phyloP scores from a whole-genome alignment of 2,329 filamentous ascomycete species.

The Fusarium longipes region DNA sequence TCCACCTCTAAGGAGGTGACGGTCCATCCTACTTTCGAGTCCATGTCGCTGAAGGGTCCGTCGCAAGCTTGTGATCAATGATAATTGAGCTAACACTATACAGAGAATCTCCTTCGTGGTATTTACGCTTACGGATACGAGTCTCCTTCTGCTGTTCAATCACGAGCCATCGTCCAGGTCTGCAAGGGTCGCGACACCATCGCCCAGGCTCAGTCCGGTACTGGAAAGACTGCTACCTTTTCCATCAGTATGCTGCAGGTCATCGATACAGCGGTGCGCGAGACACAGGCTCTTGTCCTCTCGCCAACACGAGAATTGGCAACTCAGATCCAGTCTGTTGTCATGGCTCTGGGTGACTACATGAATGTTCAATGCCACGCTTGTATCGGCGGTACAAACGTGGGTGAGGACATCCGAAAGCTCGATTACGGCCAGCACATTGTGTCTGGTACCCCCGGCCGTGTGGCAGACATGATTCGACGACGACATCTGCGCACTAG shows the following conservation, averaged over 20 bases:
- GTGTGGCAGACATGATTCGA: slow-evolving; percentile 78
- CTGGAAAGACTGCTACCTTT: slow-evolving; percentile 96
- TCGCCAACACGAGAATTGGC: slow-evolving; percentile 97
- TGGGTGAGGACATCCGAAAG: slow-evolving; percentile 97
- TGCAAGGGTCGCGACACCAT: slow-evolving; percentile 99
- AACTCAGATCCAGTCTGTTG: slow-evolving; percentile 97
- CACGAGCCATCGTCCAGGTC: slow-evolving; percentile 96
- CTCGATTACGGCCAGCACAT: slow-evolving; percentile 98
- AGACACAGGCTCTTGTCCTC: slow-evolving; percentile 93
- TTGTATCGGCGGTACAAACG: slow-evolving; percentile 97
- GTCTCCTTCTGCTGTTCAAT: slow-evolving; percentile 96
- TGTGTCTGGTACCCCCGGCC: slow-evolving; percentile 95
- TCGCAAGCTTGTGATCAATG: neutral
- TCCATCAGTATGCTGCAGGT: slow-evolving; percentile 96
- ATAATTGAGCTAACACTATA: slow-evolving; percentile 24
- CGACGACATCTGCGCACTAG: slow-evolving; percentile 67
- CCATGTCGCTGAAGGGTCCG: slow-evolving; percentile 90
- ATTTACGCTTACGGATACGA: slow-evolving; percentile 99
- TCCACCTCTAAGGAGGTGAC: slow-evolving; percentile 98
- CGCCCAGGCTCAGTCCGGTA: slow-evolving; percentile 96
- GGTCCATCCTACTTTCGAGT: slow-evolving; percentile 92
- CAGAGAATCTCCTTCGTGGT: slow-evolving; percentile 92
- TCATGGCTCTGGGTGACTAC: slow-evolving; percentile 99
- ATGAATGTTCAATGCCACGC: slow-evolving; percentile 99
- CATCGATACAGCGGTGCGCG: slow-evolving; percentile 91